Conservation (phyloP, 768 basidiomycete species). For the Mycena leptocephala region DNA sequence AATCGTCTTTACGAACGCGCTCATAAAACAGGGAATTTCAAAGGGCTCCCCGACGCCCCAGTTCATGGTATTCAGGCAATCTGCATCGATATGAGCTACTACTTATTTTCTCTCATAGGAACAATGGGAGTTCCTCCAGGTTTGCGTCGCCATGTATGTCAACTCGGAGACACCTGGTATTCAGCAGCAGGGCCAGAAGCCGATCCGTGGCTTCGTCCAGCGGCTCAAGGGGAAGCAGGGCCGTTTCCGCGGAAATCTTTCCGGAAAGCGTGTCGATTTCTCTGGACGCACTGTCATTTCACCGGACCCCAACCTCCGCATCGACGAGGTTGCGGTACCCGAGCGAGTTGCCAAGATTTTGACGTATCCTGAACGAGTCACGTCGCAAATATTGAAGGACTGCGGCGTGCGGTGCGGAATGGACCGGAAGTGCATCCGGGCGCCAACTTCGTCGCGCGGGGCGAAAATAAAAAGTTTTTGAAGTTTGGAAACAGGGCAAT, state of each 20-base stretch:
- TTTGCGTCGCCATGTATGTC: constrained; percentile 97
- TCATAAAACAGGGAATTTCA: constrained; percentile 91
- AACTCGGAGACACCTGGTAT: constrained; percentile 98
- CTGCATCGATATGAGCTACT: not conserved
- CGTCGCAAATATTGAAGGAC: constrained; percentile 87
- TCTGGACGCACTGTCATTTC: constrained; percentile 99
- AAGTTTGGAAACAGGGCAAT: constrained; percentile 88
- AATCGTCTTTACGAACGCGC: constrained; percentile 94
- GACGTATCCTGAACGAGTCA: constrained; percentile 97
- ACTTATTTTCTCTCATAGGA: constrained; percentile 66
- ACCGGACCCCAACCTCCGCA: constrained; percentile 98
- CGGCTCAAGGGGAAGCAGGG: constrained; percentile 99
- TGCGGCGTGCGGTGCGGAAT: constrained; percentile 87
- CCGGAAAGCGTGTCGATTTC: constrained; percentile 99
- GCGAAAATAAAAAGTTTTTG: constrained; percentile 91
- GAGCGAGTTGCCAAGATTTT: constrained; percentile 95
- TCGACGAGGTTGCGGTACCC: constrained; percentile 98
- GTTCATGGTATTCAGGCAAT: constrained; percentile 77
- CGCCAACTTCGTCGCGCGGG: constrained; percentile 93
- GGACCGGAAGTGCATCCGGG: constrained; percentile 95
- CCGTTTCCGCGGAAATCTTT: constrained; percentile 97
- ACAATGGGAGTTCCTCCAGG: constrained; percentile 98
- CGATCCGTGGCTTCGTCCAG: constrained; percentile 97
- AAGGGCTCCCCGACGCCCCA: constrained; percentile 92
- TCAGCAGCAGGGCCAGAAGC: constrained; percentile 90